Base-by-base conservation (phyloP, 2,329 filamentous ascomycete species). In the Coleophoma crateriformis region DNA sequence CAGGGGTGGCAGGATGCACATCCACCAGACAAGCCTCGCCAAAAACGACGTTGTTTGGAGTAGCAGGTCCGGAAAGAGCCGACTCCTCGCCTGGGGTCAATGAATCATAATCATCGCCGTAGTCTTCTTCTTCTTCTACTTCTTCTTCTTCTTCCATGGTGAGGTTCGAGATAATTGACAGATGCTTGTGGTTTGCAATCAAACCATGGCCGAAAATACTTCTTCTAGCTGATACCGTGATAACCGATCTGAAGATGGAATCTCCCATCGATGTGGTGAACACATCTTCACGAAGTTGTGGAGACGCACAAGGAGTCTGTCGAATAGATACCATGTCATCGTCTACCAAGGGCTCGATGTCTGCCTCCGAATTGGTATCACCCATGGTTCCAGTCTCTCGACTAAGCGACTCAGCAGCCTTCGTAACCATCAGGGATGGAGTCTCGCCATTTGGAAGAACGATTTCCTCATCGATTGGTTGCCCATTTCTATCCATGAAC, bases 331-430 rank as follows among this genome's bases (percentile, higher is more conserved):
- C 43, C 32, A 19, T 12, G 14, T 13, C 11, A n/a, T 15, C 39
- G 22, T 13, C 19, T 34, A 12, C 14, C 35, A 38, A n/a, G 35
- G 35, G 7, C 14, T 33, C 22, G 17, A 13, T 22, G 27, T 27
- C 27, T 7, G 3, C 27, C 8, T 27, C 8, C 27, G 8, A 27
- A 14, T 49, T 34, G 12, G 45, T 22, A 43, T 15, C 69, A 53
- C 83, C 78, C n/a, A 82, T 63, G 19, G 67, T 74, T 44, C 74
- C 77, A 0, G 79, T 82, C 54, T 78, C 68, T 48, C 70, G 70
- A 57, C 84, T 76, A 35, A 84, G 68, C 2, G 73, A 75, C 49
- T 83, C 79, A 7, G 79, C 79, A 7, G 79, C 80, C 19, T 19
- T 3, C 3, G 19, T 19, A 19, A 19, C 19, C 19, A 19, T 19